Conservation (phyloP, 2,329 filamentous ascomycete species). For the Colletotrichum sp. region DNA sequence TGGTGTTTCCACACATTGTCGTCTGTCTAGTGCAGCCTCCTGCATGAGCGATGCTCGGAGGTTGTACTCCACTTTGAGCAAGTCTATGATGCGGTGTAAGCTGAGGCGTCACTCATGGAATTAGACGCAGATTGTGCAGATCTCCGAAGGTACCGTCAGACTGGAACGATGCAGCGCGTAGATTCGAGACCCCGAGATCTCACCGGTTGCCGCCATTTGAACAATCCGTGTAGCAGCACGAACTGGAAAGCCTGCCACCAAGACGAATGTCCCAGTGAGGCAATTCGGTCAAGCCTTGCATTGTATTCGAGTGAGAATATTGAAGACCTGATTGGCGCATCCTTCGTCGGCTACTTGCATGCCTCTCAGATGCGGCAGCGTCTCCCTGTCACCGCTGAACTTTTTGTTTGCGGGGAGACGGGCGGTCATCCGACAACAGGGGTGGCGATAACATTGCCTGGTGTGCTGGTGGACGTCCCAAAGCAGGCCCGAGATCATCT, state of each 20-base stretch:
- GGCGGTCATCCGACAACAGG: not conserved
- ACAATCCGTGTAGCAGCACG: not conserved
- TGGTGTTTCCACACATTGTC: not conserved
- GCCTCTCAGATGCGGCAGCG: not conserved
- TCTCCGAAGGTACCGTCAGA: slow-evolving; percentile 1
- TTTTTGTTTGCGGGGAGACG: not conserved
- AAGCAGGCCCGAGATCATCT: not conserved
- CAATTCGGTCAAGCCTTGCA: not conserved
- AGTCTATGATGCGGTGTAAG: not conserved
- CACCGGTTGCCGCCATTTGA: not conserved
- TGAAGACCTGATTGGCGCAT: not conserved
- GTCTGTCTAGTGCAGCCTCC: not conserved
- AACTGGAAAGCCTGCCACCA: not conserved
- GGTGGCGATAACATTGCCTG: not conserved
- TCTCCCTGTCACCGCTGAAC: not conserved
- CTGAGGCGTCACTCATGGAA: not conserved
- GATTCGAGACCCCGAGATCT: not conserved
- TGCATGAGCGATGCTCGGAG: not conserved
- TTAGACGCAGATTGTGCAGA: not conserved
- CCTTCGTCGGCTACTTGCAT: not conserved
- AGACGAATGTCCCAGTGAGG: not conserved
- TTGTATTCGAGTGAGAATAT: not conserved
- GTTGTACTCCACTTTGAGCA: not conserved
- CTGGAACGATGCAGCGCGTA: slow-evolving; percentile 15
- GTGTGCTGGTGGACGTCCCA: not conserved